phyloP scores from a whole-genome alignment of 768 basidiomycete species.

The Amanita inopinata region DNA sequence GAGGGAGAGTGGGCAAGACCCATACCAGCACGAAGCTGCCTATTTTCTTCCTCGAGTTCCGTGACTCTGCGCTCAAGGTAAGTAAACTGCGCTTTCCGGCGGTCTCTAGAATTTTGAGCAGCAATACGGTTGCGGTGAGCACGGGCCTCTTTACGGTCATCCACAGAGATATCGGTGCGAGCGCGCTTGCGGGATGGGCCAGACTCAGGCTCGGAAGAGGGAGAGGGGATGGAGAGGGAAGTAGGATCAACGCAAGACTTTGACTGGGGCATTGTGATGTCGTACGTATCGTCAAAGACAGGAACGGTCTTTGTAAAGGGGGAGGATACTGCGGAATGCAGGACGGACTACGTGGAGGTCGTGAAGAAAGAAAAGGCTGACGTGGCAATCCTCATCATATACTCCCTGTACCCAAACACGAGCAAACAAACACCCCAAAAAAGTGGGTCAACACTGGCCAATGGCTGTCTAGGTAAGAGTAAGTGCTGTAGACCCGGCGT shows the following conservation, averaged over 20 bases:
- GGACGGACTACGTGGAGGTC: conserved; percentile 28
- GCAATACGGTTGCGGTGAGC: conserved; percentile 91
- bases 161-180: conserved; percentile 51
- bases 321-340: conserved; percentile 24
- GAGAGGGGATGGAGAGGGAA: conserved; percentile 21
- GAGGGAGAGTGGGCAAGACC: conserved; percentile 19
- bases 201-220: conserved; percentile 16
- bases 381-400: conserved; percentile 13
- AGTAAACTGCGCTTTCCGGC: conserved; percentile 75
- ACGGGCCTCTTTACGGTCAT: conserved; percentile 80
- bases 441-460: too few relatives aligned
- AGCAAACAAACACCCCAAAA: background rate
- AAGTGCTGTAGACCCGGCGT: too few relatives aligned
- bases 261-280: conserved; percentile 7
- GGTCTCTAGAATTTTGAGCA: conserved; percentile 87
- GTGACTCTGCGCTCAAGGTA: conserved; percentile 57
- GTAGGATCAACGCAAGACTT: conserved; percentile 22
- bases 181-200: conserved; percentile 67
- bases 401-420: background rate
- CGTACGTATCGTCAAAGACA: conserved; percentile 9
- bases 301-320: conserved; percentile 11
- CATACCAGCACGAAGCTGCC: conserved; percentile 52
- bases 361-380: conserved; percentile 14
- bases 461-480: too few relatives aligned
- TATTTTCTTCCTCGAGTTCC: conserved; percentile 80